phyloP scores from a whole-genome alignment of 73 alveolate species.

The Paramecium caudatum region DNA sequence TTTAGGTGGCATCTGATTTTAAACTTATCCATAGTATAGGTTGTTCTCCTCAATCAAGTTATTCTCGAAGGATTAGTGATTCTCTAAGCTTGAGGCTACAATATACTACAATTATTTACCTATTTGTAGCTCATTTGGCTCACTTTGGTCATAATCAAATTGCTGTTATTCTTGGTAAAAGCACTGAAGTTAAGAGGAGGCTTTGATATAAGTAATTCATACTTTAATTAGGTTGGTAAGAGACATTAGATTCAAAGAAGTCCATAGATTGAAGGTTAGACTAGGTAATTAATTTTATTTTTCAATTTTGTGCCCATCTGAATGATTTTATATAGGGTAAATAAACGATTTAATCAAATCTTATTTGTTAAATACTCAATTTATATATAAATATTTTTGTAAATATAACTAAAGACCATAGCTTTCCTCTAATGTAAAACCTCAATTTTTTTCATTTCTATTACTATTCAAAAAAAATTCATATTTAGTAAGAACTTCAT shows the following conservation, averaged over 20 bases:
- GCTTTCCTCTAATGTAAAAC: no score
- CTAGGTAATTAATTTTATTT: background rate
- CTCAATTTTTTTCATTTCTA: no score
- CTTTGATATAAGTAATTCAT: background rate
- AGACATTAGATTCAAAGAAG: no score
- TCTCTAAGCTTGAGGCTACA: background rate
- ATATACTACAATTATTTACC: background rate
- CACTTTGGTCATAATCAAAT: background rate
- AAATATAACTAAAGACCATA: no score
- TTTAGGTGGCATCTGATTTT: background rate
- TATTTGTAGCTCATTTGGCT: background rate
- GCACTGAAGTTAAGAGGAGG: background rate
- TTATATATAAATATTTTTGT: no score
- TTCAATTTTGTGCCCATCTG: background rate
- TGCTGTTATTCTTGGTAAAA: background rate
- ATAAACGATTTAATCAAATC: constrained; percentile 24
- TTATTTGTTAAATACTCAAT: background rate
- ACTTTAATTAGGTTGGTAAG: background rate
- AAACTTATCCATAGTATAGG: background rate
- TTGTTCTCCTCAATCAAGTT: background rate
- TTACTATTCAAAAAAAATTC: no score
- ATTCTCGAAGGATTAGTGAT: background rate
- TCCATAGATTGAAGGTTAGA: constrained; percentile 24
- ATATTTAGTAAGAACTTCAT: no score
- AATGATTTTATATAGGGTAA: constrained; percentile 31